Evolutionary conservation across 495 filamentous ascomycete genomes (phyloP).

Genomic region (Aeminium ludgeri): DNA sequence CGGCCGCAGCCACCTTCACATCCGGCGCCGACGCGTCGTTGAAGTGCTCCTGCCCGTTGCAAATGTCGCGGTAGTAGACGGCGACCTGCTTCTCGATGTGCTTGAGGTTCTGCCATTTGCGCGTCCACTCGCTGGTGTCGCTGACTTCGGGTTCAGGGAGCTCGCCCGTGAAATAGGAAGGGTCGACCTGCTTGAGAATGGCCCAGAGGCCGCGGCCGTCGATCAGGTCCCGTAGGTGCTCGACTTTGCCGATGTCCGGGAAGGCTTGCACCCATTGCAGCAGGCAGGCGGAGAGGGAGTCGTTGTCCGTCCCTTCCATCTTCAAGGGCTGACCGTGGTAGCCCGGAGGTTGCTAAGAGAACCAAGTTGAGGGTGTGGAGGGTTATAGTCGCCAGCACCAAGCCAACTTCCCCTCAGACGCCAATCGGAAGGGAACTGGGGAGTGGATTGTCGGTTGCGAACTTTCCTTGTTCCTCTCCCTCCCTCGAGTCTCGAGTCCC

Average conservation of each 20-base stretch:
- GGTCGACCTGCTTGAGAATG: constrained; percentile 48
- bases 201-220: constrained; percentile 62
- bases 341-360: neutral
- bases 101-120: constrained; percentile 32
- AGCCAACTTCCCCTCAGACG: too few species aligned
- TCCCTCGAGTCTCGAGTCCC: too few species aligned
- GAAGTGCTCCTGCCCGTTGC: constrained; percentile 9
- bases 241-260: constrained; percentile 1
- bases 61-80: constrained; percentile 41
- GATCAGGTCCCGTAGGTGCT: constrained; percentile 42
- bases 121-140: constrained; percentile 9
- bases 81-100: constrained; percentile 48
- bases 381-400: too few species aligned
- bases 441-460: too few species aligned
- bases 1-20: constrained; percentile 40
- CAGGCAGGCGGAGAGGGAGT: constrained; percentile 9
- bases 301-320: constrained; percentile 6
- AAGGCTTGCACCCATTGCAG: constrained; percentile 17
- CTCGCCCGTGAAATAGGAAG: constrained; percentile 47
- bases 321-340: neutral
- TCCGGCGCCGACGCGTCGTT: constrained; percentile 31
- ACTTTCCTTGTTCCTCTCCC: too few species aligned
- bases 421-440: neutral
- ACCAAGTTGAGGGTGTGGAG: too few species aligned
- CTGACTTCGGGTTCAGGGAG: constrained; percentile 36